Conservation (phyloP, 306 rosid genomes). For the Cucumis hystrix region DNA sequence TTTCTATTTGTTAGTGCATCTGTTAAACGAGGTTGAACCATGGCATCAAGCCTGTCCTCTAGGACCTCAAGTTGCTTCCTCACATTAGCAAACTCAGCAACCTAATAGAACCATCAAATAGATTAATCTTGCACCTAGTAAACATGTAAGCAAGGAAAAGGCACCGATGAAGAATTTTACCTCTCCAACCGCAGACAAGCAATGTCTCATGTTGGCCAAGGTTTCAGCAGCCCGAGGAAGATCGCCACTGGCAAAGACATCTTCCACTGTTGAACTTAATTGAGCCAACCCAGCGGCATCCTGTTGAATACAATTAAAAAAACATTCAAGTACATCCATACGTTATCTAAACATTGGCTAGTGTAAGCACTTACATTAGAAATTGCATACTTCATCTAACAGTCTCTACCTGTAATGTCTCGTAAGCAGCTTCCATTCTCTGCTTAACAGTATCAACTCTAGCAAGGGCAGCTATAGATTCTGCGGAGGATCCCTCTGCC, state of each 20-base stretch:
- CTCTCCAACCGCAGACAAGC: conserved; percentile 99
- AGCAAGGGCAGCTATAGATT: conserved; percentile 89
- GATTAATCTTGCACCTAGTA: neutral
- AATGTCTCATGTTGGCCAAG: conserved; percentile 93
- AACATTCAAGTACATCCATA: neutral
- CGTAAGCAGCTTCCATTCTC: conserved; percentile 97
- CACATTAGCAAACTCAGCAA: conserved; percentile 97
- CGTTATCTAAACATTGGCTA: neutral
- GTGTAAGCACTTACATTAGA: neutral
- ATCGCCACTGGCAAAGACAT: conserved; percentile 95
- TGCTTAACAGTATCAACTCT: conserved; percentile 89
- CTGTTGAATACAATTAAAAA: conserved; percentile 20
- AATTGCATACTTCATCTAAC: neutral
- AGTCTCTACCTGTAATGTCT: conserved; percentile 65
- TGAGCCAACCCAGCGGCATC: conserved; percentile 99
- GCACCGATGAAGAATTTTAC: conserved; percentile 20
- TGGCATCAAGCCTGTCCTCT: conserved; percentile 87
- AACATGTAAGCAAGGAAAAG: neutral
- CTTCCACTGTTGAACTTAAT: conserved; percentile 90
- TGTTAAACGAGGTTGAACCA: conserved; percentile 96
- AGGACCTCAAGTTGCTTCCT: conserved; percentile 95
- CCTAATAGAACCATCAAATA: conserved; percentile 25
- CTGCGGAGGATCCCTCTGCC: conserved; percentile 99
- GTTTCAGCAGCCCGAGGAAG: conserved; percentile 96
- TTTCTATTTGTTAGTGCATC: conserved; percentile 81